Evolutionary conservation across 2,329 filamentous ascomycete genomes (phyloP).

Genomic region (Pseudocercospora macadamiae): DNA sequence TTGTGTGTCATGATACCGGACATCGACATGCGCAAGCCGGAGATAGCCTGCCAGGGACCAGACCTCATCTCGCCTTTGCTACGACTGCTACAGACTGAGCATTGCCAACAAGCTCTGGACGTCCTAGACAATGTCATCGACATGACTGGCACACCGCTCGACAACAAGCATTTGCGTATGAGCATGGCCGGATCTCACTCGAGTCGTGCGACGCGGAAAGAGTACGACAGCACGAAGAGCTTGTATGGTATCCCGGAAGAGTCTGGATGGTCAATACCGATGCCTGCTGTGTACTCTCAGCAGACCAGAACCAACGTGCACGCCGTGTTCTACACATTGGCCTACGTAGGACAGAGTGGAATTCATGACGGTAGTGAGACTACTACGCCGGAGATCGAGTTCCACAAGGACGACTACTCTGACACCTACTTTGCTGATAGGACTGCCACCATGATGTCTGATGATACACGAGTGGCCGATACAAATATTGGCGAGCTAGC

Average conservation of each 20-base stretch:
- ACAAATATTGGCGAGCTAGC: conserved; percentile 81
- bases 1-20: conserved; percentile 82
- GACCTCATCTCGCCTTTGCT: conserved; percentile 93
- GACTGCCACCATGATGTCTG: conserved; percentile 90
- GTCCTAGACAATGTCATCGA: conserved; percentile 95
- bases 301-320: conserved; percentile 90
- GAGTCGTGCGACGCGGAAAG: conserved; percentile 77
- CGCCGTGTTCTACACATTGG: conserved; percentile 82
- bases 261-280: conserved; percentile 93
- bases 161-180: conserved; percentile 94
- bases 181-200: conserved; percentile 93
- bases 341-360: conserved; percentile 42
- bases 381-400: conserved; percentile 84
- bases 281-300: conserved; percentile 86
- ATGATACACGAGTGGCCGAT: conserved; percentile 69
- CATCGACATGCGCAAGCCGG: conserved; percentile 88
- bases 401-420: conserved; percentile 85
- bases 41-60: conserved; percentile 86
- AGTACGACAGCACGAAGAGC: conserved; percentile 92
- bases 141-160: conserved; percentile 83
- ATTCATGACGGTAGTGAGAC: conserved; percentile 56
- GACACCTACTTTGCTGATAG: conserved; percentile 74
- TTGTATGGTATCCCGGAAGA: conserved; percentile 95
- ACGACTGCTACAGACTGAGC: conserved; percentile 86
- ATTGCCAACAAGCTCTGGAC: conserved; percentile 87